These are phyloP conservation scores for Pythium phragmiticola DNA, from an alignment of 352 stramenopile genomes.

Conservation along the genomic window DNA sequence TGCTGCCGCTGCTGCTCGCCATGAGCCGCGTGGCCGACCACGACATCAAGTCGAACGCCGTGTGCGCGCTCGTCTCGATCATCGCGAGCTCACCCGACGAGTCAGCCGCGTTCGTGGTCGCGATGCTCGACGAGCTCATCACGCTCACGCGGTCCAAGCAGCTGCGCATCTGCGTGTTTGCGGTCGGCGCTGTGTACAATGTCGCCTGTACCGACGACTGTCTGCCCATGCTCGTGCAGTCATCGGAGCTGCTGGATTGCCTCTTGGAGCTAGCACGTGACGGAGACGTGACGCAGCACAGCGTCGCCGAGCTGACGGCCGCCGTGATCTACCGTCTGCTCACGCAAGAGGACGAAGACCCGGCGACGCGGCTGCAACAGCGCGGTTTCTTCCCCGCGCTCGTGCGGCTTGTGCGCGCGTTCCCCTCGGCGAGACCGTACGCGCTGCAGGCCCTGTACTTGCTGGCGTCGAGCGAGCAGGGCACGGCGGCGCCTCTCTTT, in stretches of 20 bases:
- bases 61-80: conserved; percentile 66
- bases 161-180: conserved; percentile 45
- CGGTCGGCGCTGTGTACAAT: conserved; percentile 69
- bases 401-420: conserved; percentile 47
- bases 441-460: conserved; percentile 62
- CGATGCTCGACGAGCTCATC: conserved; percentile 57
- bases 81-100: conserved; percentile 63
- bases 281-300: conserved; percentile 25
- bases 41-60: conserved; percentile 62
- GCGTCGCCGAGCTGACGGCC: conserved; percentile 47
- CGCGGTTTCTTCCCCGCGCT: conserved; percentile 51
- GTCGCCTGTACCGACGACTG: conserved; percentile 71
- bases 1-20: conserved; percentile 48
- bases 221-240: conserved; percentile 46
- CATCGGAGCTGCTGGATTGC: conserved; percentile 33
- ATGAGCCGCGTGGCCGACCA: conserved; percentile 54
- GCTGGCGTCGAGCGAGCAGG: conserved; percentile 38
- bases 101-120: conserved; percentile 43
- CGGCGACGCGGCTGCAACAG: conserved; percentile 32
- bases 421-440: conserved; percentile 37
- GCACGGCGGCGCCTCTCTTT: conserved; percentile 33
- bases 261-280: conserved; percentile 35
- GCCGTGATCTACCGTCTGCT: conserved; percentile 60
- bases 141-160: conserved; percentile 35
- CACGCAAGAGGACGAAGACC: conserved; percentile 15